These are phyloP conservation scores for Cephaloascus fragrans DNA, from an alignment of 805 yeast species.

Conservation along the genomic window DNA sequence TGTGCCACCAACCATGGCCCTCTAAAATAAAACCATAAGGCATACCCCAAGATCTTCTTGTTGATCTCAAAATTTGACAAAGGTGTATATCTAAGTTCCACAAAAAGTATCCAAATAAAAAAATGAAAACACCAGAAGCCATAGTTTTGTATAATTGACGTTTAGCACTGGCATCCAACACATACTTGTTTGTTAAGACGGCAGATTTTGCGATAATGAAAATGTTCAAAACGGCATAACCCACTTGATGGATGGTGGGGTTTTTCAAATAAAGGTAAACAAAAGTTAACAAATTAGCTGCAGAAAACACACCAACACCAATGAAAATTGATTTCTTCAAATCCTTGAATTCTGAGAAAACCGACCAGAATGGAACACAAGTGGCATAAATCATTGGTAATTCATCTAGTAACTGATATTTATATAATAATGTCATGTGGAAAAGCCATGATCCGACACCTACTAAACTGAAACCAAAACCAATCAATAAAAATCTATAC, in stretches of 20 bases:
- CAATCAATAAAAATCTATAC: conserved; percentile 56
- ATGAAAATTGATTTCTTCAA: conserved; percentile 27
- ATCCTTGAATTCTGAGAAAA: conserved; percentile 50
- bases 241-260: conserved; percentile 84
- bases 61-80: conserved; percentile 47
- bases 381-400: conserved; percentile 98
- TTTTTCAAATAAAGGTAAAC: conserved; percentile 65
- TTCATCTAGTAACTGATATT: conserved; percentile 88
- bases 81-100: conserved; percentile 89
- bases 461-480: conserved; percentile 76
- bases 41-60: conserved; percentile 61
- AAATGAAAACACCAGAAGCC: conserved; percentile 48
- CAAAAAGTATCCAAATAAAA: conserved; percentile 64
- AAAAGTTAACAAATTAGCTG: conserved; percentile 55
- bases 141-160: conserved; percentile 46
- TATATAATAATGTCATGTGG: conserved; percentile 90
- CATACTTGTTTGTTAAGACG: conserved; percentile 39
- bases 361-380: conserved; percentile 86
- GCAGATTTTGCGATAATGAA: conserved; percentile 56
- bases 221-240: conserved; percentile 74
- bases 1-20: conserved; percentile 98
- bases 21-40: conserved; percentile 84
- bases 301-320: conserved; percentile 36
- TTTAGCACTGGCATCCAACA: conserved; percentile 36
- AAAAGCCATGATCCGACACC: conserved; percentile 93